Percentiles rank a stretch among this genome's conserved stretches.
phyloP scores from a whole-genome alignment of 768 basidiomycete genomes.

The Amanita pallidorosea region DNA sequence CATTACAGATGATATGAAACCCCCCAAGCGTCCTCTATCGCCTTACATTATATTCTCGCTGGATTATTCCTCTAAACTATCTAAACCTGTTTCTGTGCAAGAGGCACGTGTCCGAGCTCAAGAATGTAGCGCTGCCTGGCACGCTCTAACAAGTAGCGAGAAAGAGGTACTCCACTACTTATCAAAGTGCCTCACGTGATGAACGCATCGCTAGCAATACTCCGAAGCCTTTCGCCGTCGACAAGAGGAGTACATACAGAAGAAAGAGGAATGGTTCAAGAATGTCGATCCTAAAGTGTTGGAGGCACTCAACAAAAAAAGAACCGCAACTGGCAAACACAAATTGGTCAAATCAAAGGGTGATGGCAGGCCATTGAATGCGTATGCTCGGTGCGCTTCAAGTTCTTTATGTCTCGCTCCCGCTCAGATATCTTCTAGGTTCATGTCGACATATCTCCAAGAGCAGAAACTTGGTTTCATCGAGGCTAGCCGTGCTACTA shows the following conservation, averaged over 20 bases:
- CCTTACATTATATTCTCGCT: slow-evolving; percentile 1
- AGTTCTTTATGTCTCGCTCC: background rate
- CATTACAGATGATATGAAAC: background rate
- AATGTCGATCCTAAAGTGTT: slow-evolving; percentile 10
- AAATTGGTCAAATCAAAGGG: background rate
- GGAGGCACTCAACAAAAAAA: slow-evolving; percentile 9
- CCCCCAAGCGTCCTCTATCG: background rate
- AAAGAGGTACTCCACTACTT: slow-evolving; percentile 19
- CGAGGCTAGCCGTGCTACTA: background rate
- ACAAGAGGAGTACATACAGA: background rate
- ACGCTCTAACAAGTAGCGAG: slow-evolving; percentile 17
- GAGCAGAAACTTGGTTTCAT: background rate
- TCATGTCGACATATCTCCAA: background rate
- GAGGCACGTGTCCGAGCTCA: background rate
- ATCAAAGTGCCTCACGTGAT: background rate
- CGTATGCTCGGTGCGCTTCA: slow-evolving; percentile 8
- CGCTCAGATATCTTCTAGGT: background rate
- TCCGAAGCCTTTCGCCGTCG: slow-evolving; percentile 9
- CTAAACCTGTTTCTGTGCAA: background rate
- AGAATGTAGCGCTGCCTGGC: slow-evolving; percentile 16
- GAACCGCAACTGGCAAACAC: slow-evolving; percentile 3
- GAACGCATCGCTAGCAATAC: slow-evolving; percentile 8
- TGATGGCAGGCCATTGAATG: background rate
- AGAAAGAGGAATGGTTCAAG: slow-evolving; percentile 9
- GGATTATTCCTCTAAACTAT: background rate